Conservation (phyloP, 805 yeast genomes). For the Torulaspora quercuum region DNA sequence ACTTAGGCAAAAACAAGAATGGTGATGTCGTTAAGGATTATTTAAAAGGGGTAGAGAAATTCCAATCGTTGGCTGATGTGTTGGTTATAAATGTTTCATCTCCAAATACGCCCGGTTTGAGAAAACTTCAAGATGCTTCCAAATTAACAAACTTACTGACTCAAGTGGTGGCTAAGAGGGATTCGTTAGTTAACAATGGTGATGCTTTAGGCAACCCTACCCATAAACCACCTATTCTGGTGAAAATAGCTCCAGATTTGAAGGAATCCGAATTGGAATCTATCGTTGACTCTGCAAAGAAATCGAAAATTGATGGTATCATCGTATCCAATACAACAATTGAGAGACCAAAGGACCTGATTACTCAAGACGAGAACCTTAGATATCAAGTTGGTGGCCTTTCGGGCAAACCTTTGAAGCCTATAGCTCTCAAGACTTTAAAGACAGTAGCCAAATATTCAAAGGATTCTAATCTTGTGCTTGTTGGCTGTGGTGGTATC, state of each 20-base stretch:
- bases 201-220: slow-evolving; percentile 30
- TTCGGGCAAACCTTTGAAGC: slow-evolving; percentile 89
- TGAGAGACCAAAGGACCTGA: slow-evolving; percentile 65
- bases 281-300: slow-evolving; percentile 75
- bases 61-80: slow-evolving; percentile 84
- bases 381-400: slow-evolving; percentile 75
- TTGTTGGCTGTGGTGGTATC: slow-evolving; percentile 95
- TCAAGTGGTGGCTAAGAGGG: slow-evolving; percentile 67
- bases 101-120: slow-evolving; percentile 93
- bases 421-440: slow-evolving; percentile 68
- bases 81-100: slow-evolving; percentile 88
- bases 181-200: slow-evolving; percentile 44
- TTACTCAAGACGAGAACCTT: slow-evolving; percentile 45
- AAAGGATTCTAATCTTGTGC: slow-evolving; percentile 66
- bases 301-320: slow-evolving; percentile 82
- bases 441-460: slow-evolving; percentile 68
- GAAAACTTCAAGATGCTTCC: slow-evolving; percentile 76
- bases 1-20: slow-evolving; percentile 86
- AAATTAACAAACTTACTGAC: slow-evolving; percentile 66
- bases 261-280: slow-evolving; percentile 74
- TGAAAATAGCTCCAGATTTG: slow-evolving; percentile 92
- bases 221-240: slow-evolving; percentile 71
- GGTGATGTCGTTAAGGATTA: slow-evolving; percentile 91
- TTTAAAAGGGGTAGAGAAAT: slow-evolving; percentile 72
- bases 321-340: slow-evolving; percentile 90